Conservation (phyloP, 2,329 filamentous ascomycete species). For the Emmonsiellopsis sp. region DNA sequence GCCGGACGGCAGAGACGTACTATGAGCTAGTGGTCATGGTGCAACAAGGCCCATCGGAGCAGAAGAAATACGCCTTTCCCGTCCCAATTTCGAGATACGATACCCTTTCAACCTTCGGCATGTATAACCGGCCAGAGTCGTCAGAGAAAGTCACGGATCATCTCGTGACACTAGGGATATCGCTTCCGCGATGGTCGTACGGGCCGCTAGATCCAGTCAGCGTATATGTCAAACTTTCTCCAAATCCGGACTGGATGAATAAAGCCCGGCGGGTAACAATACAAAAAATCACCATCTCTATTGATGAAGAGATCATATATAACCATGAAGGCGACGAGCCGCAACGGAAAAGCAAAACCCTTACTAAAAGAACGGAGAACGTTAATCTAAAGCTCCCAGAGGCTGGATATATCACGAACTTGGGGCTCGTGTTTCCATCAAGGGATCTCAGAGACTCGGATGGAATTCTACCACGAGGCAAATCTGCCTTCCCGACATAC, state of each 20-base stretch:
- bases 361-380: slow-evolving; percentile 73
- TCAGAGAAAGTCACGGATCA: slow-evolving; percentile 82
- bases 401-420: slow-evolving; percentile 83
- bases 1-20: slow-evolving; percentile 89
- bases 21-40: slow-evolving; percentile 96
- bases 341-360: slow-evolving; percentile 75
- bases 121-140: slow-evolving; percentile 95
- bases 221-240: slow-evolving; percentile 88
- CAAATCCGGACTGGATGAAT: slow-evolving; percentile 81
- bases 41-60: slow-evolving; percentile 76
- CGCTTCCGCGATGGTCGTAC: slow-evolving; percentile 91
- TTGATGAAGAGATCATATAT: slow-evolving; percentile 98
- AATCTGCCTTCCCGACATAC: slow-evolving; percentile 81
- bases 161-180: slow-evolving; percentile 83
- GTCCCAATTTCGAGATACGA: slow-evolving; percentile 90
- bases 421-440: slow-evolving; percentile 81
- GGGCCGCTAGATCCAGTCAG: slow-evolving; percentile 90
- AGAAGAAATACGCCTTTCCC: slow-evolving; percentile 85
- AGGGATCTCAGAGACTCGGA: slow-evolving; percentile 82
- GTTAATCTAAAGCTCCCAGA: slow-evolving; percentile 82
- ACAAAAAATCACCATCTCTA: slow-evolving; percentile 82
- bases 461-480: slow-evolving; percentile 76
- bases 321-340: slow-evolving; percentile 97
- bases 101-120: slow-evolving; percentile 94
- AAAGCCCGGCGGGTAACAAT: slow-evolving; percentile 91